phyloP scores from a whole-genome alignment of 2,329 filamentous ascomycete genomes.

The Akanthomyces dipterigenus region DNA sequence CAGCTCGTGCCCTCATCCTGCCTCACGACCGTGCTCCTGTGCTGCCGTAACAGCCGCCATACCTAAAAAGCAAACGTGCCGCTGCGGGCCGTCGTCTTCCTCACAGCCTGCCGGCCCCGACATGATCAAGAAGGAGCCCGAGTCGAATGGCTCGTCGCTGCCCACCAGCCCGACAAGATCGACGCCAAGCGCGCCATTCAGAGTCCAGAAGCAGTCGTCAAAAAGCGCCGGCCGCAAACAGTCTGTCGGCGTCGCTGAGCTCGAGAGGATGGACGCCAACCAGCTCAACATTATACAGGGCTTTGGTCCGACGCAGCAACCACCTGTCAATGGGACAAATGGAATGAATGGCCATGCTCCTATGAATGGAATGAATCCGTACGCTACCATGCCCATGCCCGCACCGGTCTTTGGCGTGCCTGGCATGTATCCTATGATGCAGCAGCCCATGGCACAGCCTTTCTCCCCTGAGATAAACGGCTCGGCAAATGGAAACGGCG shows the following conservation, averaged over 20 bases:
- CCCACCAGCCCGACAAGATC: slow-evolving; percentile 27
- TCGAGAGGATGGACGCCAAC: slow-evolving; percentile 48
- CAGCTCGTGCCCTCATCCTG: slow-evolving; percentile 61
- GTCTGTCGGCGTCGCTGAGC: slow-evolving; percentile 41
- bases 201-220: slow-evolving; percentile 38
- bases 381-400: slow-evolving; percentile 23
- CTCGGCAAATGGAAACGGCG: slow-evolving; percentile 20
- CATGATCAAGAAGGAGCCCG: slow-evolving; percentile 20
- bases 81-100: slow-evolving; percentile 34
- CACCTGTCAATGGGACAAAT: slow-evolving; percentile 12
- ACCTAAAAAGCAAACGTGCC: slow-evolving; percentile 50
- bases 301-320: slow-evolving; percentile 22
- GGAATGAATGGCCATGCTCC: slow-evolving; percentile 11
- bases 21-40: slow-evolving; percentile 54
- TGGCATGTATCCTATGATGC: slow-evolving; percentile 27
- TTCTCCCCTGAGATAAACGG: slow-evolving; percentile 18
- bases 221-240: slow-evolving; percentile 36
- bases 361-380: slow-evolving; percentile 21
- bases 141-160: slow-evolving; percentile 18
- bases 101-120: slow-evolving; percentile 16
- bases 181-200: slow-evolving; percentile 29
- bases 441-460: slow-evolving; percentile 22
- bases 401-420: slow-evolving; percentile 20
- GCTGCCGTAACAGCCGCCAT: slow-evolving; percentile 59
- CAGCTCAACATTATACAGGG: slow-evolving; percentile 42